phyloP scores from a whole-genome alignment of 2,329 filamentous ascomycete species.

The Cadophora sp. region DNA sequence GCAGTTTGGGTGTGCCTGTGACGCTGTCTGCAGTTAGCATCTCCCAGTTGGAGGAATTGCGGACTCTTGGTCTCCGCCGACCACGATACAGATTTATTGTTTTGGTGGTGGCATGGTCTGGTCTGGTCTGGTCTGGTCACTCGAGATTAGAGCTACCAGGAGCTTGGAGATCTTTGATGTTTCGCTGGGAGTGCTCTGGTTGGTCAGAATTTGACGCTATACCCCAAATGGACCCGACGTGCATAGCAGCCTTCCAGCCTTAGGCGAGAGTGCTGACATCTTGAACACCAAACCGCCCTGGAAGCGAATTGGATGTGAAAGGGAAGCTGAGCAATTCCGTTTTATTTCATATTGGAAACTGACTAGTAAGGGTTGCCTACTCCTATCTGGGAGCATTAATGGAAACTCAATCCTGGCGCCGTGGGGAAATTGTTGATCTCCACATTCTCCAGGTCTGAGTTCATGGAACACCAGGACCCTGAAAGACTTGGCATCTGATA shows the following conservation, averaged over 20 bases:
- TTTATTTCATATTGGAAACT: background rate
- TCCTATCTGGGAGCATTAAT: background rate
- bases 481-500: slow-evolving; percentile 5
- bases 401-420: background rate
- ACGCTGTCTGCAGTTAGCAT: slow-evolving; percentile 10
- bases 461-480: background rate
- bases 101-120: slow-evolving; percentile 6
- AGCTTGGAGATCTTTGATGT: slow-evolving; percentile 7
- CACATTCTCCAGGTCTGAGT: slow-evolving; percentile 11
- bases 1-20: slow-evolving; percentile 12
- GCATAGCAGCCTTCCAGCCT: slow-evolving; percentile 15
- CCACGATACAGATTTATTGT: background rate
- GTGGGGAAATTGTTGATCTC: slow-evolving; percentile 14
- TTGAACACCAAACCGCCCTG: slow-evolving; percentile 8
- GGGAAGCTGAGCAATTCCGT: slow-evolving; percentile 1
- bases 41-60: slow-evolving; percentile 22
- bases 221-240: slow-evolving; percentile 16
- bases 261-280: slow-evolving; percentile 12
- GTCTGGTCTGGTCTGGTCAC: background rate
- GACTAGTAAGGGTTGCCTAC: background rate
- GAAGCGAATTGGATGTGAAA: slow-evolving; percentile 7
- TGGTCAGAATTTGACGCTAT: background rate
- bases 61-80: slow-evolving; percentile 18
- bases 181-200: slow-evolving; percentile 1
- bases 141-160: slow-evolving; percentile 18